phyloP scores from a whole-genome alignment of 2,329 filamentous ascomycete genomes.

The Tolypocladium tundrense region DNA sequence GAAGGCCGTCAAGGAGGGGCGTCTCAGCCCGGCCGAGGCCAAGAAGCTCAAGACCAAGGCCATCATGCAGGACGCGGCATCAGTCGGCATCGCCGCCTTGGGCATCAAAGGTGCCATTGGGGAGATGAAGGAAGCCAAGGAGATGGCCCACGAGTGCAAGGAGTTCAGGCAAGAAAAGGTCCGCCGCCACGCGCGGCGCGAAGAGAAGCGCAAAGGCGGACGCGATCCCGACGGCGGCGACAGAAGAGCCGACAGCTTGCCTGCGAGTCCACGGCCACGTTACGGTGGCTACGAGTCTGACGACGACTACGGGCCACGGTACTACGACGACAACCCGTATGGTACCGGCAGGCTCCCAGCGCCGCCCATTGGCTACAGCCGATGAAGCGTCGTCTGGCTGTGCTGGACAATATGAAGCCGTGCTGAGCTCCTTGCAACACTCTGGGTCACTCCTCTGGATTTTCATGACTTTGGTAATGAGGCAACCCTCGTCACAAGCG shows the following conservation, averaged over 20 bases:
- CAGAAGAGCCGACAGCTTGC: constrained; percentile 35
- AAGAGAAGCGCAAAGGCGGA: constrained; percentile 22
- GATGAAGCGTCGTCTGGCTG: not conserved
- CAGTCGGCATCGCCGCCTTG: constrained; percentile 46
- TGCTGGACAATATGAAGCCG: not conserved
- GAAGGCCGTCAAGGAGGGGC: constrained; percentile 43
- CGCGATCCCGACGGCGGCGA: constrained; percentile 21
- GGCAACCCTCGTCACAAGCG: not conserved
- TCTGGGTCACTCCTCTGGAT: not conserved
- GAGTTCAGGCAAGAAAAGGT: constrained; percentile 39
- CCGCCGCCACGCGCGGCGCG: constrained; percentile 36
- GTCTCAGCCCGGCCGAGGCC: constrained; percentile 39
- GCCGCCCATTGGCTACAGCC: constrained; percentile 11
- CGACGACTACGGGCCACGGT: constrained; percentile 32
- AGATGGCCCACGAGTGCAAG: constrained; percentile 36
- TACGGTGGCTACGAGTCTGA: constrained; percentile 24
- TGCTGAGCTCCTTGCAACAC: not conserved
- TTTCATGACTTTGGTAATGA: not conserved
- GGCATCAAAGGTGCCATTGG: constrained; percentile 46
- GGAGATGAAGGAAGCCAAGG: constrained; percentile 45
- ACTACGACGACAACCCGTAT: constrained; percentile 38
- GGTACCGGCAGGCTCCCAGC: constrained; percentile 28
- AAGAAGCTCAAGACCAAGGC: constrained; percentile 48
- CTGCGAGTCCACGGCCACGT: constrained; percentile 28
- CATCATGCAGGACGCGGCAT: constrained; percentile 47